Percentiles rank a stretch among this genome's conserved stretches.
phyloP scores from a whole-genome alignment of 208 protist genomes.

The Willaertia magna region DNA sequence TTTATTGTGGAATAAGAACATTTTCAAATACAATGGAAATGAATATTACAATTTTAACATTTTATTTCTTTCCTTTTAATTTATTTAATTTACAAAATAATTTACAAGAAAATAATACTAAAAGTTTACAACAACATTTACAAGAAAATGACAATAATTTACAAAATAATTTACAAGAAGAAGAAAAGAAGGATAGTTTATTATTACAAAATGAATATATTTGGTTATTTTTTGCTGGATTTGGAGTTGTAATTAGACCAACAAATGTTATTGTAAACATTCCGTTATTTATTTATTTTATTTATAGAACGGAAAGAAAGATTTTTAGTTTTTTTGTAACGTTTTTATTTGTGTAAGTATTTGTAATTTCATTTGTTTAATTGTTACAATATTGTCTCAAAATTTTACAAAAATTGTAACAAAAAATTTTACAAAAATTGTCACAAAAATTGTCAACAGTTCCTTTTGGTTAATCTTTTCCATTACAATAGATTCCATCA shows the following conservation, averaged over 20 bases:
- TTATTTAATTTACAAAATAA: not conserved
- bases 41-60: not conserved
- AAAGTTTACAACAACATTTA: not conserved
- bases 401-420: too few relatives aligned
- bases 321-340: not conserved
- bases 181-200: too few relatives aligned
- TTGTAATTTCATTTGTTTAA: too few relatives aligned
- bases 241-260: not conserved
- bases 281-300: not conserved
- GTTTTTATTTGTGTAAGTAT: not conserved
- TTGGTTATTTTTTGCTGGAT: slow-evolving; percentile 5
- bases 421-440: too few relatives aligned
- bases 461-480: not conserved
- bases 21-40: slow-evolving; percentile 11
- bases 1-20: slow-evolving; percentile 7
- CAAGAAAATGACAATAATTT: not conserved
- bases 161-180: not conserved
- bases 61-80: not conserved
- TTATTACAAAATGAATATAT: not conserved
- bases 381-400: too few relatives aligned
- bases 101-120: not conserved
- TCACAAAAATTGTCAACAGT: not conserved
- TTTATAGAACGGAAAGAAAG: not conserved
- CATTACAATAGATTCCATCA: not conserved
- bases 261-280: not conserved